Evolutionary conservation across 2,329 filamentous ascomycete species (phyloP), one percentile per base, ranked within the genome.

Genomic region (Sphaceloma murrayae): DNA sequence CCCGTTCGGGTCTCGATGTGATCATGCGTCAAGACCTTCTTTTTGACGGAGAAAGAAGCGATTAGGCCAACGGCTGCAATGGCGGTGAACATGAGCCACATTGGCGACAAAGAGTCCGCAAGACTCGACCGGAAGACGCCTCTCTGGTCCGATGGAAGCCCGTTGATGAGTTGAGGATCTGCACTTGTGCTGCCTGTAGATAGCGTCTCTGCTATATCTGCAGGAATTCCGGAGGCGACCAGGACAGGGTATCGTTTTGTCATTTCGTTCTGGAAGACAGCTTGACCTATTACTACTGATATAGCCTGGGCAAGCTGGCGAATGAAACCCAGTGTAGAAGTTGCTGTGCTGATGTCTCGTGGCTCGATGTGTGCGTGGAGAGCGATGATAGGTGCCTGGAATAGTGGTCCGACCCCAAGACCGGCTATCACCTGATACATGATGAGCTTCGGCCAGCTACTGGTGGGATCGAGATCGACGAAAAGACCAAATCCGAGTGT

Each of bases 61-160:
- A 94, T 39, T 88, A 96, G 63, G 88, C 95, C 36, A 91, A 85
- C 62, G 87, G 95, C 61, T 89, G 65, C 59, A 14, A 71, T 53
- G 39, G 55, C 58, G 1, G 66, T 68, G 43, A 68, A 70, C 51
- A 73, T 46, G 18, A 72, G 68, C 53, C 66, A 73, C 55, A 73
- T 66, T 47, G 70, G 68, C 30, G 65, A 57, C 42, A 27, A 7
- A 6, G 24, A 6, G 7, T 11, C 6, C 7, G 24, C 24, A 27
- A 27, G 11, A 27, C 7, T 11, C 24, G 6, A 11, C 24, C 24
- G 11, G 24, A 6, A 27, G 11, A 27, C 24, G 6, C 24, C 24
- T 11, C 6, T 27, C 11, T 11, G 24, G 24, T 27, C 11, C 24
- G 24, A 27, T 6, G 24, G 24, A 7, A 27, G n/a, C n/a, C n/a